These are phyloP conservation scores for Annona squamosa DNA, from an alignment of 164 flowering plant species.

Conservation along the genomic window DNA sequence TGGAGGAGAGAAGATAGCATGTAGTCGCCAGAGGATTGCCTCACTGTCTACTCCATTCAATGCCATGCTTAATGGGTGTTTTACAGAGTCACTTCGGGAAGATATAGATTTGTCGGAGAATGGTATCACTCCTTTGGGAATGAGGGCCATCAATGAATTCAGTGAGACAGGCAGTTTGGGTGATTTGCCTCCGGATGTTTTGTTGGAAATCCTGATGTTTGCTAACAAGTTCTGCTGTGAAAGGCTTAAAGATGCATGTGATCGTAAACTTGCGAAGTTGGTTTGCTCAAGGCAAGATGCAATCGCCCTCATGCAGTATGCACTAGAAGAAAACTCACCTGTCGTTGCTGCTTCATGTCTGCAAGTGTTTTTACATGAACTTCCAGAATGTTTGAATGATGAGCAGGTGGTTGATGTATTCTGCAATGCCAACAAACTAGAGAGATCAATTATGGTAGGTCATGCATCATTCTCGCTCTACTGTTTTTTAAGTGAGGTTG, in stretches of 20 bases:
- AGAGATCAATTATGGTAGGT: conserved; percentile 63
- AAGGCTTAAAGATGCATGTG: conserved; percentile 86
- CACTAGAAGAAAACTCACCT: conserved; percentile 67
- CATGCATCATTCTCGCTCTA: conserved; percentile 73
- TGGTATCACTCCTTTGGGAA: conserved; percentile 57
- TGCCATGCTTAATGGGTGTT: conserved; percentile 90
- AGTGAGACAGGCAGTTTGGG: conserved; percentile 50
- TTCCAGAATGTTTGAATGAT: conserved; percentile 75
- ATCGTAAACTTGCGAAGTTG: conserved; percentile 69
- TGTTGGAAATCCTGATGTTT: conserved; percentile 73
- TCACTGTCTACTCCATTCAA: conserved; percentile 71
- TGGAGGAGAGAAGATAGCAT: conserved; percentile 57
- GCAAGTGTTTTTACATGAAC: conserved; percentile 70
- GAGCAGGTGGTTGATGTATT: conserved; percentile 55
- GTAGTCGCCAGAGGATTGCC: conserved; percentile 76
- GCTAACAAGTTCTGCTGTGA: conserved; percentile 91
- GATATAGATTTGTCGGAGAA: conserved; percentile 80
- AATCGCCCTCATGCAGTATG: conserved; percentile 68
- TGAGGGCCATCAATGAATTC: conserved; percentile 60
- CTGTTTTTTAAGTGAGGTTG: conserved; percentile 71
- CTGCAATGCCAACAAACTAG: conserved; percentile 35
- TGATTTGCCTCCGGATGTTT: conserved; percentile 48
- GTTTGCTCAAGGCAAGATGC: conserved; percentile 75
- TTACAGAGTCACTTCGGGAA: conserved; percentile 66
- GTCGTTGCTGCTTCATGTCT: conserved; percentile 89